Evolutionary conservation across 176 grass and related monocot genomes (phyloP).

Genomic region (Bolboschoenus planiculmis): DNA sequence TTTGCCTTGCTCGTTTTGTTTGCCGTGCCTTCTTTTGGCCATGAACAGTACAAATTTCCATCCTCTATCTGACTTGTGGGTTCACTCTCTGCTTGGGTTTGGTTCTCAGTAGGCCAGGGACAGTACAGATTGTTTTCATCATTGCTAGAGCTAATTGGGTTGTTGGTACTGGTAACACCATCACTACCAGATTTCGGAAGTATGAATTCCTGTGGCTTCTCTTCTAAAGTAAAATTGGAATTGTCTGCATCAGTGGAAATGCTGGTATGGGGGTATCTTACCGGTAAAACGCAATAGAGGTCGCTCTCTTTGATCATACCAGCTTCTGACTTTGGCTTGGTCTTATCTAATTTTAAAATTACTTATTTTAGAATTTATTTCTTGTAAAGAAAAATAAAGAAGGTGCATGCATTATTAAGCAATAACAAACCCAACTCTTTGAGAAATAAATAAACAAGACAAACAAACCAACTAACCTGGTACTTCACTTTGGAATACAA

Average conservation of each 20-base stretch:
- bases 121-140: constrained; percentile 13
- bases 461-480: constrained; percentile 28
- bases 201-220: not conserved
- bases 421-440: not conserved
- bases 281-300: constrained; percentile 54
- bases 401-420: not conserved
- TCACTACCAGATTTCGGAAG: not conserved
- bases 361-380: not conserved
- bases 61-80: not conserved
- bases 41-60: constrained; percentile 5
- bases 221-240: not conserved
- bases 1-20: not conserved
- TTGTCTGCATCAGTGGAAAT: not conserved
- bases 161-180: not conserved
- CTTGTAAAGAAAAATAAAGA: not conserved
- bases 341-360: constrained; percentile 3
- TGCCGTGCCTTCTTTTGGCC: not conserved
- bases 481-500: constrained; percentile 58
- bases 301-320: constrained; percentile 26
- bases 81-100: not conserved
- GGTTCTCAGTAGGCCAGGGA: not conserved
- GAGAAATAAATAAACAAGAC: not conserved
- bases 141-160: not conserved
- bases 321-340: constrained; percentile 1
- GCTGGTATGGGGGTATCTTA: constrained; percentile 31